Evolutionary conservation across 2,329 filamentous ascomycete species (phyloP), one percentile per base, ranked within the genome.

Genomic region (Coleophoma crateriformis): DNA sequence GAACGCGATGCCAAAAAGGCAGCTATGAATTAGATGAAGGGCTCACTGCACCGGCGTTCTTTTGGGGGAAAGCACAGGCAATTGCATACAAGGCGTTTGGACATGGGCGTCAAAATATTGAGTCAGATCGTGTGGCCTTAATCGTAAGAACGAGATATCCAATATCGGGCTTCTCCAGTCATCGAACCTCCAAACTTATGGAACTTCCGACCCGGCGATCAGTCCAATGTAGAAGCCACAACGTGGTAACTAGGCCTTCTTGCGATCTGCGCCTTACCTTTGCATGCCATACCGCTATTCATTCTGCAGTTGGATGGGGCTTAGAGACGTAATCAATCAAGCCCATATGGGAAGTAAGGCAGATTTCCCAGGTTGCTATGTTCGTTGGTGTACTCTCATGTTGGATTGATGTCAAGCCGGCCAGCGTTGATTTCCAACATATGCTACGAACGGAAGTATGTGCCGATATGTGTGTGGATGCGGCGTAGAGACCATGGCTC

Each of bases 1-100:
- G 73, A 76, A 59, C 65, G 73, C 58, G 72, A 74, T 50, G 62
- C 66, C 39, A 68, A 68, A 50, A 73, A 73, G 55, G 61, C 62
- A 19, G 61, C 59, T 17, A 54, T 66, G 57, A 52, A 54, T 46
- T 60, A 59, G 49, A 51, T 43, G 37, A 37, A 54, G 39, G 33
- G 44, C 34, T 17, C 45, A 41, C 39, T 45, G 27, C 49, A 48
- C 33, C 56, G 61, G 61, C 59, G 59, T 62, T 60, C 50, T 43
- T 40, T 50, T 43, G 48, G 41, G 33, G 39, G 46, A 49, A 48
- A 45, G 38, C 47, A 49, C 48, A 27, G 52, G 46, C 45, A 51
- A 48, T 49, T 59, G 49, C 55, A 61, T 58, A 45, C 19, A 51
- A 45, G 57, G 57, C 57, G 56, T 55, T 55, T 51, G 51, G 34